Evolutionary conservation across 2,329 filamentous ascomycete species (phyloP).

Genomic region (Malbranchea zuffiana): DNA sequence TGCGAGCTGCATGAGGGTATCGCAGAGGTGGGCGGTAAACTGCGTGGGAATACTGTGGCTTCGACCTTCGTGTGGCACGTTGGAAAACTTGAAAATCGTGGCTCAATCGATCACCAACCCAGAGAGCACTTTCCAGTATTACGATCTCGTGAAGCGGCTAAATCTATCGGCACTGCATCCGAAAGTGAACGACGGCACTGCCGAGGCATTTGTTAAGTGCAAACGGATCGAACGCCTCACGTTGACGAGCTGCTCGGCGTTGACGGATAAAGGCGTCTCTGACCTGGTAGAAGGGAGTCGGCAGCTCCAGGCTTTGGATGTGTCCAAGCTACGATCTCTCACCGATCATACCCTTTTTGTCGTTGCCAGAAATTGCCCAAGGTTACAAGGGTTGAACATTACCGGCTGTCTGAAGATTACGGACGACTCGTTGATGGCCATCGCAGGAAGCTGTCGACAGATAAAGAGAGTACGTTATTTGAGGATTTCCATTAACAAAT

Average conservation of each 20-base stretch:
- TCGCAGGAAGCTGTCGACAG: constrained; percentile 73
- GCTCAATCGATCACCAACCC: constrained; percentile 62
- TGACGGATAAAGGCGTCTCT: constrained; percentile 75
- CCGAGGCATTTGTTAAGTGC: constrained; percentile 70
- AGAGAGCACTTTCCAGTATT: constrained; percentile 77
- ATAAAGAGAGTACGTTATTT: constrained; percentile 62
- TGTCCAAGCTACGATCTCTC: constrained; percentile 69
- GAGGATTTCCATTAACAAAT: neutral
- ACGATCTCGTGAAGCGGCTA: constrained; percentile 79
- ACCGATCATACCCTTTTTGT: constrained; percentile 69
- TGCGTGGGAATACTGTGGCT: constrained; percentile 92
- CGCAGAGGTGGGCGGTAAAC: constrained; percentile 83
- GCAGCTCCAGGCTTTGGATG: constrained; percentile 77
- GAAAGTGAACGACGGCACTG: constrained; percentile 77
- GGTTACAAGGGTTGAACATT: constrained; percentile 86
- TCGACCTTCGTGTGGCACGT: constrained; percentile 78
- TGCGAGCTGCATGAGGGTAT: constrained; percentile 85
- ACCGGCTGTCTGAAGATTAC: constrained; percentile 75
- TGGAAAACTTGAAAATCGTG: constrained; percentile 69
- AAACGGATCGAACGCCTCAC: constrained; percentile 87
- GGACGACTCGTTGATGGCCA: constrained; percentile 68
- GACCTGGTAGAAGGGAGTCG: constrained; percentile 68
- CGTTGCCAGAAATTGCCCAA: constrained; percentile 69
- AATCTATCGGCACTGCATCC: constrained; percentile 73
- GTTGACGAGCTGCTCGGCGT: constrained; percentile 72